phyloP scores from a whole-genome alignment of 2,329 filamentous ascomycete species.

The Fusarium pseudonygamai region DNA sequence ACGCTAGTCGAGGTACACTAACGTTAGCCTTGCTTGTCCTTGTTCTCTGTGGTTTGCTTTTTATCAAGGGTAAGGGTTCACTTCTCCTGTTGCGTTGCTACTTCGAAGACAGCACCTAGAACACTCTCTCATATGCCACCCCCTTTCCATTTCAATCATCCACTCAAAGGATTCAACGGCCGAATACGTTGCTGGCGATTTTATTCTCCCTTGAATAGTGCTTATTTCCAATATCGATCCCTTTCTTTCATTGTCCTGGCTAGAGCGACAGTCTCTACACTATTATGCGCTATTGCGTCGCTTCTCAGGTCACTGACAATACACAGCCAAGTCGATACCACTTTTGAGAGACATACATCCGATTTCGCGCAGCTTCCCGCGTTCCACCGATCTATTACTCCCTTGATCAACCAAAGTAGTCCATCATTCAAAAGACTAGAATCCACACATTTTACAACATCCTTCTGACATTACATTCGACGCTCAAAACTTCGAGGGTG shows the following conservation, averaged over 20 bases:
- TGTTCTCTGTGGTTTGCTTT: slow-evolving; percentile 40
- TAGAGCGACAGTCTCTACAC: slow-evolving; percentile 11
- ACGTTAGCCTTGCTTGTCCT: slow-evolving; percentile 34
- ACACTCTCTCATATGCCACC: slow-evolving; percentile 30
- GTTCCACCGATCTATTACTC: slow-evolving; percentile 33
- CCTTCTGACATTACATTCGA: slow-evolving; percentile 1
- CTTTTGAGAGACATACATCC: slow-evolving; percentile 23
- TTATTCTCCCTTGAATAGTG: slow-evolving; percentile 9
- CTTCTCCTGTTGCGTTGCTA: slow-evolving; percentile 40
- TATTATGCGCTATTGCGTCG: slow-evolving; percentile 22
- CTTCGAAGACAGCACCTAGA: slow-evolving; percentile 34
- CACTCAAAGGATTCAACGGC: slow-evolving; percentile 33
- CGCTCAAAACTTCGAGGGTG: slow-evolving; percentile 5
- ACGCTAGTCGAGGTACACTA: slow-evolving; percentile 38
- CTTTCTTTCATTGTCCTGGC: slow-evolving; percentile 20
- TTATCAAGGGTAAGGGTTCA: slow-evolving; percentile 42
- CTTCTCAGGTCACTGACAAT: slow-evolving; percentile 32
- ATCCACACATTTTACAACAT: slow-evolving; percentile 18
- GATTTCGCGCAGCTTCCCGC: slow-evolving; percentile 29
- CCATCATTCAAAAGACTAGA: slow-evolving; percentile 21
- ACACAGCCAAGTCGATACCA: slow-evolving; percentile 32
- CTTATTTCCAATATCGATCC: slow-evolving; percentile 16
- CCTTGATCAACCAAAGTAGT: slow-evolving; percentile 31
- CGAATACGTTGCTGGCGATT: slow-evolving; percentile 35
- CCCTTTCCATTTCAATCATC: slow-evolving; percentile 36